Conservation (phyloP, 495 filamentous ascomycete genomes). For the Jackrogersella minutella region DNA sequence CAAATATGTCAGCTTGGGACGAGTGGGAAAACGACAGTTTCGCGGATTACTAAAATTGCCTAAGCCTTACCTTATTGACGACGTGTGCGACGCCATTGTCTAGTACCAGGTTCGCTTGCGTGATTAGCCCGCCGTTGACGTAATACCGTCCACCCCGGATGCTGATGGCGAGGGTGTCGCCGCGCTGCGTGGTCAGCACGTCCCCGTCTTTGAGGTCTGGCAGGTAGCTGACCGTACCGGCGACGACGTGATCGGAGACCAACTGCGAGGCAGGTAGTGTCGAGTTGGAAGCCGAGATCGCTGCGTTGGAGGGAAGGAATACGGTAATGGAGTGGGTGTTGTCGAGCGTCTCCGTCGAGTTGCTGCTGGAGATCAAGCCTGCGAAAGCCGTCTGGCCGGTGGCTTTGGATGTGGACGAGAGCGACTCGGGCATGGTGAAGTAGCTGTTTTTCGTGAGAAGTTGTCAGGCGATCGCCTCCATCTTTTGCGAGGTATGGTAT, state of each 20-base stretch:
- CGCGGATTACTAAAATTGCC: not conserved
- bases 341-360: slow-evolving; percentile 52
- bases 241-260: slow-evolving; percentile 43
- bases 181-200: slow-evolving; percentile 42
- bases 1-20: slow-evolving; percentile 1
- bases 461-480: not conserved
- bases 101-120: slow-evolving; percentile 42
- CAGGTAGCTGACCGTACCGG: slow-evolving; percentile 44
- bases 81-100: slow-evolving; percentile 52
- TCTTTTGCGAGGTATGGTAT: not conserved
- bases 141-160: slow-evolving; percentile 38
- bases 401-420: slow-evolving; percentile 34
- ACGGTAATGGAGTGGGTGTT: slow-evolving; percentile 36
- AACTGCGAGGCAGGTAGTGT: slow-evolving; percentile 10
- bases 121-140: slow-evolving; percentile 50
- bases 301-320: slow-evolving; percentile 39
- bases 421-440: slow-evolving; percentile 56
- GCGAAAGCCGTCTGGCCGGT: slow-evolving; percentile 36
- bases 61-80: slow-evolving; percentile 45
- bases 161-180: slow-evolving; percentile 43
- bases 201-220: slow-evolving; percentile 43
- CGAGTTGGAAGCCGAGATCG: slow-evolving; percentile 31
- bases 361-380: slow-evolving; percentile 48
- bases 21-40: not conserved
- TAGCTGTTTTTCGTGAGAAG: slow-evolving; percentile 16